These are phyloP conservation scores for Coemansia sp. DNA, from an alignment of 192 early-diverging fungal species.

Conservation along the genomic window DNA sequence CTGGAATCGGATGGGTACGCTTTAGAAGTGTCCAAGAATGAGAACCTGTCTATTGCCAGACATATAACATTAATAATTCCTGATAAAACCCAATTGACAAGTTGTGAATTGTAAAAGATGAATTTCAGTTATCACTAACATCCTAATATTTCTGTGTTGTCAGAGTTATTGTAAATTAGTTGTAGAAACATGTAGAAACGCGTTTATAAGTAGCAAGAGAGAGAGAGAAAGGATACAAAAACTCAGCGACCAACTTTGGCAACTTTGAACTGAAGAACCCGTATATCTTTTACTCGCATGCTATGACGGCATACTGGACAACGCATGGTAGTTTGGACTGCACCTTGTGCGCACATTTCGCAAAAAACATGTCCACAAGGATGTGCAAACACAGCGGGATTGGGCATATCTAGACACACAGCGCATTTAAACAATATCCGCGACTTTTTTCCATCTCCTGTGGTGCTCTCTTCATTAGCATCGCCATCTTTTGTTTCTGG, in stretches of 20 bases:
- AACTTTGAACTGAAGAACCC: slow-evolving; percentile 44
- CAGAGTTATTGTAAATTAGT: no score
- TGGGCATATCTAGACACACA: slow-evolving; percentile 42
- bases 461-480: background rate
- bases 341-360: slow-evolving; percentile 44
- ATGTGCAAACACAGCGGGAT: slow-evolving; percentile 47
- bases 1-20: no score
- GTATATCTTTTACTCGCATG: slow-evolving; percentile 34
- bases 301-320: slow-evolving; percentile 49
- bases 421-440: slow-evolving; percentile 50
- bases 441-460: slow-evolving; percentile 3
- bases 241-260: slow-evolving; percentile 21
- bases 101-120: no score
- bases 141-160: no score
- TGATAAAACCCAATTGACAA: no score
- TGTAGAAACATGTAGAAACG: no score
- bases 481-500: background rate
- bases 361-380: slow-evolving; percentile 53
- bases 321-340: slow-evolving; percentile 32
- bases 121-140: no score
- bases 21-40: no score
- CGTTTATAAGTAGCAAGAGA: background rate
- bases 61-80: no score
- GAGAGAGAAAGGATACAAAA: background rate
- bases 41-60: no score